These are phyloP conservation scores for Botrytis tulipae DNA, from an alignment of 2,329 filamentous ascomycete genomes.

Conservation along the genomic window DNA sequence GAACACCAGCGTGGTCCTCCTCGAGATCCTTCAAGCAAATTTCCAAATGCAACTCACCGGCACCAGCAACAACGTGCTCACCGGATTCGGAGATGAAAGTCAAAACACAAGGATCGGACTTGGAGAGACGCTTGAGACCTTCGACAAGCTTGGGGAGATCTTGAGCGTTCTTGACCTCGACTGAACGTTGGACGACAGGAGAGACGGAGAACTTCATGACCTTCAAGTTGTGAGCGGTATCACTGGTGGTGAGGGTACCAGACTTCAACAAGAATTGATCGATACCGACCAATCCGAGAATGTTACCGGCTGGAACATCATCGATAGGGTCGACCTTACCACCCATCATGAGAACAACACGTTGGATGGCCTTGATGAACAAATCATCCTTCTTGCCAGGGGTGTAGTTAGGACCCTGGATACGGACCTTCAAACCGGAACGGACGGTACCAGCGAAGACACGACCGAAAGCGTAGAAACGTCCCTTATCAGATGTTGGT, in stretches of 20 bases:
- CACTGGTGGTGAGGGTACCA: constrained; percentile 95
- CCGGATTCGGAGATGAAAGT: constrained; percentile 86
- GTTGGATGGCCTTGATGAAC: constrained; percentile 99
- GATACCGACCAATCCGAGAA: constrained; percentile 98
- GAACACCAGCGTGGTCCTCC: constrained; percentile 98
- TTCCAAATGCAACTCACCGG: constrained; percentile 98
- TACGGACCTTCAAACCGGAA: constrained; percentile 99
- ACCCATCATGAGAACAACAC: constrained; percentile 99
- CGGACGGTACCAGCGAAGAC: constrained; percentile 98
- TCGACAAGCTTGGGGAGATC: constrained; percentile 99
- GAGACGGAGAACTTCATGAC: constrained; percentile 99
- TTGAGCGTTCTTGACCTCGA: constrained; percentile 99
- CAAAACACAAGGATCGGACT: constrained; percentile 98
- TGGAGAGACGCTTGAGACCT: constrained; percentile 99
- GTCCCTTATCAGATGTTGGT: constrained; percentile 98
- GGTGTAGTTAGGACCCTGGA: constrained; percentile 98
- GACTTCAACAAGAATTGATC: constrained; percentile 99
- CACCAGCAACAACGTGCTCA: constrained; percentile 98
- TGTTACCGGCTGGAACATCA: constrained; percentile 99
- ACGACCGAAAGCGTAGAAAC: constrained; percentile 99
- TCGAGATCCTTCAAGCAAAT: constrained; percentile 99
- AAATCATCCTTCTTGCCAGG: constrained; percentile 99
- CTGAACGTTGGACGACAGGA: constrained; percentile 95
- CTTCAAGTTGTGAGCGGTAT: constrained; percentile 99
- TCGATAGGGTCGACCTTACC: constrained; percentile 98